These are phyloP conservation scores for Epichloe sylvatica DNA, from an alignment of 2,329 filamentous ascomycete species.

Conservation along the genomic window DNA sequence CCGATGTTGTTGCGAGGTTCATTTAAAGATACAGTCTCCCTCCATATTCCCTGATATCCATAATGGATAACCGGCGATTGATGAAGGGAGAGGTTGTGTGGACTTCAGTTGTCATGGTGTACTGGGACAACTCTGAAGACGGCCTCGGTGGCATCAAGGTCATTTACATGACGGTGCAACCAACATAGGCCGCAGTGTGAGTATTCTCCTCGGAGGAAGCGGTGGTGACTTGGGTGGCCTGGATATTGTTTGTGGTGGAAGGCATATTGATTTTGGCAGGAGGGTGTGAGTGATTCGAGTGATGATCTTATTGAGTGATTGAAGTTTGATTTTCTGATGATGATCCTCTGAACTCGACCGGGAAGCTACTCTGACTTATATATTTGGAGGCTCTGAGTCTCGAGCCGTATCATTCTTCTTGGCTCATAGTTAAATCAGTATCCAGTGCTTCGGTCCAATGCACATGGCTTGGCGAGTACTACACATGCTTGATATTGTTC, in stretches of 20 bases:
- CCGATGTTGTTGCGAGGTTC: background rate
- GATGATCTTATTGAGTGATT: background rate
- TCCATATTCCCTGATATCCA: background rate
- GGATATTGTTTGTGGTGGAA: constrained; percentile 14
- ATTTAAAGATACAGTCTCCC: background rate
- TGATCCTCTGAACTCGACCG: no score
- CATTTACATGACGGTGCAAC: constrained; percentile 23
- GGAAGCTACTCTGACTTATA: background rate
- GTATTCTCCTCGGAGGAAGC: constrained; percentile 4
- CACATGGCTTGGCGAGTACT: background rate
- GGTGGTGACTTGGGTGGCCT: constrained; percentile 9
- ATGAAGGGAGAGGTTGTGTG: background rate
- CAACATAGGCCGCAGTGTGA: constrained; percentile 1
- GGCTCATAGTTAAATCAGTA: background rate
- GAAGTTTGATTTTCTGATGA: background rate
- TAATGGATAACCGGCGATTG: background rate
- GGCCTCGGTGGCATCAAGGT: background rate
- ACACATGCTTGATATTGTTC: constrained; percentile 1
- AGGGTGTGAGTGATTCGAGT: background rate
- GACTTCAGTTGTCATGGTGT: background rate
- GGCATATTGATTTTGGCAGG: constrained; percentile 16
- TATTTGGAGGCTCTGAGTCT: background rate
- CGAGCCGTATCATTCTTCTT: background rate
- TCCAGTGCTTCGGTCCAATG: background rate
- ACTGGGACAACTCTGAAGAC: background rate